Evolutionary conservation across 2,329 filamentous ascomycete genomes (phyloP).

Genomic region (Helicocarpus griseus): DNA sequence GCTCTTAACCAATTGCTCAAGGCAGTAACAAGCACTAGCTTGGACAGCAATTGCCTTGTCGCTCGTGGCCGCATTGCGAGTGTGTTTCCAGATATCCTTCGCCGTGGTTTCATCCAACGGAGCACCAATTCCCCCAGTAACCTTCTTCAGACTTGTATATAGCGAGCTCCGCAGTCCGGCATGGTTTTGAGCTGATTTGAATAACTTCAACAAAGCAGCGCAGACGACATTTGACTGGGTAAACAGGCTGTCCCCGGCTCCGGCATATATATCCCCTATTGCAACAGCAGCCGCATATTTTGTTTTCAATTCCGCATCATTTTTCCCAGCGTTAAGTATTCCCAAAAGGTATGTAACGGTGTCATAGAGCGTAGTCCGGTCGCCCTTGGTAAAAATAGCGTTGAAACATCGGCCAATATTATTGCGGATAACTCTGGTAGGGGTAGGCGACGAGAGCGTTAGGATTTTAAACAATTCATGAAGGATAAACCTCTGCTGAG

Average conservation of each 20-base stretch:
- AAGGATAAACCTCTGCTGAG: slow-evolving; percentile 85
- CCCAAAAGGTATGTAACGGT: slow-evolving; percentile 79
- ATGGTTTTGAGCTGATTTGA: slow-evolving; percentile 71
- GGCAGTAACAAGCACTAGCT: slow-evolving; percentile 65
- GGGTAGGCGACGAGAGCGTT: slow-evolving; percentile 67
- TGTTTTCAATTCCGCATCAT: slow-evolving; percentile 64
- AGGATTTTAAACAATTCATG: slow-evolving; percentile 91
- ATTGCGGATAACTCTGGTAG: slow-evolving; percentile 81
- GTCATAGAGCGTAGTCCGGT: slow-evolving; percentile 86
- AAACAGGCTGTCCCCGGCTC: slow-evolving; percentile 89
- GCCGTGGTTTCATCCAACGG: slow-evolving; percentile 76
- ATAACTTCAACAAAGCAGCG: slow-evolving; percentile 61
- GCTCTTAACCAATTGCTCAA: slow-evolving; percentile 60
- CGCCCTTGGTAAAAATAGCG: slow-evolving; percentile 72
- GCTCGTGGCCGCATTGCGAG: slow-evolving; percentile 60
- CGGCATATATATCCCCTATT: slow-evolving; percentile 77
- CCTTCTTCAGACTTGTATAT: slow-evolving; percentile 65
- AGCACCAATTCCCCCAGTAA: slow-evolving; percentile 62
- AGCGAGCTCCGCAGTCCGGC: slow-evolving; percentile 72
- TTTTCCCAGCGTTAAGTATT: slow-evolving; percentile 64
- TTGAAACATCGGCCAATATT: slow-evolving; percentile 78
- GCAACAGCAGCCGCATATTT: slow-evolving; percentile 85
- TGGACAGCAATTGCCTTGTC: slow-evolving; percentile 82
- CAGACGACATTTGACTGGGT: slow-evolving; percentile 68
- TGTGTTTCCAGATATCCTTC: slow-evolving; percentile 91